Percentiles rank a stretch among this genome's conserved stretches.
phyloP scores from a whole-genome alignment of 1,139 yeast species.

The Nakaseomyces uthaithaninus region DNA sequence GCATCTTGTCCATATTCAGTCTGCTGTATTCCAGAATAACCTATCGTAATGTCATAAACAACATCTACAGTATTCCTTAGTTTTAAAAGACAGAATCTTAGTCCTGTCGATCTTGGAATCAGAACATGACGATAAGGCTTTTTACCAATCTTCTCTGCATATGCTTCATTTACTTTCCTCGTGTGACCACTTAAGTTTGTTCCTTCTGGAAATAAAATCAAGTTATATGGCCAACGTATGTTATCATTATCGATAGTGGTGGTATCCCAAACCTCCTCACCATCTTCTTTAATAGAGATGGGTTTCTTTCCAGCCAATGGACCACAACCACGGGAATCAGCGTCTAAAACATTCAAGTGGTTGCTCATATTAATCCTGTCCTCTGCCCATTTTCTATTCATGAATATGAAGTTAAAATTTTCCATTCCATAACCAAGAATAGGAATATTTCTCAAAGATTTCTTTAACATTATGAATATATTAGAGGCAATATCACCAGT shows the following conservation, averaged over 20 bases:
- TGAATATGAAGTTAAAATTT: constrained; percentile 66
- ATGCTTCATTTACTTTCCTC: constrained; percentile 46
- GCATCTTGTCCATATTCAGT: constrained; percentile 71
- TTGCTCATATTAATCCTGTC: constrained; percentile 58
- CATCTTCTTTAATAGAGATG: constrained; percentile 17
- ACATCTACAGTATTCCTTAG: constrained; percentile 54
- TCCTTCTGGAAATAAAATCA: constrained; percentile 88
- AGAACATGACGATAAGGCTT: constrained; percentile 53
- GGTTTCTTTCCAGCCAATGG: constrained; percentile 43
- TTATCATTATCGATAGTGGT: constrained; percentile 29
- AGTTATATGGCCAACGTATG: constrained; percentile 40
- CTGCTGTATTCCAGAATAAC: constrained; percentile 59
- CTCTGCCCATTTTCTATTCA: constrained; percentile 69
- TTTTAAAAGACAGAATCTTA: constrained; percentile 55
- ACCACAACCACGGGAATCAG: constrained; percentile 40
- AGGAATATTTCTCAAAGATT: constrained; percentile 68
- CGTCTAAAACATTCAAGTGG: constrained; percentile 48
- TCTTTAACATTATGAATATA: constrained; percentile 66
- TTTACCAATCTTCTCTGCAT: constrained; percentile 44
- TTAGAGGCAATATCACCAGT: constrained; percentile 57
- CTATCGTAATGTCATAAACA: constrained; percentile 78
- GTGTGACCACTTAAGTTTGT: constrained; percentile 74
- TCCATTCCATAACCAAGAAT: constrained; percentile 83
- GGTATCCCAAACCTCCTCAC: constrained; percentile 25
- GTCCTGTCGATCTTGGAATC: constrained; percentile 76